Conservation (phyloP, 2,329 filamentous ascomycete genomes). For the Aurifilum marmelostoma region DNA sequence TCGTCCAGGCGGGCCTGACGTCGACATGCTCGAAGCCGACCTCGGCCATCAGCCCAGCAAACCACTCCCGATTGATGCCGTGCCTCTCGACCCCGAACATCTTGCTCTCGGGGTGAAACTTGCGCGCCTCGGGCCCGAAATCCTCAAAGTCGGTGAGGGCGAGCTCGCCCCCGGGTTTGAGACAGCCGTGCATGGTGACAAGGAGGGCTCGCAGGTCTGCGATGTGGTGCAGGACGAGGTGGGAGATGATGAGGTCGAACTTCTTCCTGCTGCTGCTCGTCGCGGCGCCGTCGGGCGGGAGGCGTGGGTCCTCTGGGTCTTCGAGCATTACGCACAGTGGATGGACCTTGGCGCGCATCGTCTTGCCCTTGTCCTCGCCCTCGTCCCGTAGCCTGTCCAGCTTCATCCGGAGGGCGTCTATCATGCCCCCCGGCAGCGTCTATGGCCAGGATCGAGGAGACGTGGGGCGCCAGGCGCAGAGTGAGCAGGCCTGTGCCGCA, state of each 20-base stretch:
- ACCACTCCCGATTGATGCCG: slow-evolving; percentile 49
- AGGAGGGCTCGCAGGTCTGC: slow-evolving; percentile 48
- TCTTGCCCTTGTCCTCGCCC: neutral
- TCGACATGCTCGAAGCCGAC: slow-evolving; percentile 53
- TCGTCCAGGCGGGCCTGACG: slow-evolving; percentile 51
- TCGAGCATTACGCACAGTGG: slow-evolving; percentile 52
- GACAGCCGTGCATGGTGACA: slow-evolving; percentile 48
- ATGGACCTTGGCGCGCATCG: slow-evolving; percentile 36
- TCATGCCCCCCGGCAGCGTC: slow-evolving; percentile 60
- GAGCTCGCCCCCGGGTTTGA: slow-evolving; percentile 51
- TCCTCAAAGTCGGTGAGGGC: slow-evolving; percentile 63
- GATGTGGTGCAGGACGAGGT: slow-evolving; percentile 61
- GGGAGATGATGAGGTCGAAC: slow-evolving; percentile 56
- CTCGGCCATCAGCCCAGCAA: slow-evolving; percentile 46
- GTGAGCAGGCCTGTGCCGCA: slow-evolving; percentile 60
- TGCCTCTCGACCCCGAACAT: slow-evolving; percentile 60
- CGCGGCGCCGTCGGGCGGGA: slow-evolving; percentile 41
- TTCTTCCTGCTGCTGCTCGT: slow-evolving; percentile 35
- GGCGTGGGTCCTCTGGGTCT: slow-evolving; percentile 50
- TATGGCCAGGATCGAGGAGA: slow-evolving; percentile 53
- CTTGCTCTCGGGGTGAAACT: slow-evolving; percentile 56
- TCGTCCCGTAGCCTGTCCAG: slow-evolving; percentile 32
- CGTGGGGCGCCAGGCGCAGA: slow-evolving; percentile 51
- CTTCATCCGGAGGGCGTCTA: slow-evolving; percentile 52
- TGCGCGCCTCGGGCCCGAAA: slow-evolving; percentile 53